A percentile compares a stretch with the other conserved stretches of the same genome.
These are phyloP conservation scores for Paraphoma chrysanthemicola DNA, from an alignment of 2,329 filamentous ascomycete genomes.

Conservation along the genomic window DNA sequence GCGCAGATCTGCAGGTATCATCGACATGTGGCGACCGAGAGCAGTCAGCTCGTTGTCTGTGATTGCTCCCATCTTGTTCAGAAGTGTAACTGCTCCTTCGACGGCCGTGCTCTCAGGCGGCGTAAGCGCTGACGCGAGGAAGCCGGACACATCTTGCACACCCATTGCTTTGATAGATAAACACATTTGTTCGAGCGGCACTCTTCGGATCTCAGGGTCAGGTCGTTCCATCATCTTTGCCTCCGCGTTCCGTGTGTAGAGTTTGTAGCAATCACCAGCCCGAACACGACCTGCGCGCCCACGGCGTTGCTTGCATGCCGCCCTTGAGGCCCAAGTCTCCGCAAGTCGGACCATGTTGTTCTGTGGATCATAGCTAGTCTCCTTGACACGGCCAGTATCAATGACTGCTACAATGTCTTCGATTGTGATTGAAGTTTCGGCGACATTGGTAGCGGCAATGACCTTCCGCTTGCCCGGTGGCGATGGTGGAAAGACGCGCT, in stretches of 20 bases:
- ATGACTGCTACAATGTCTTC: constrained; percentile 97
- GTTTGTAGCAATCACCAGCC: constrained; percentile 90
- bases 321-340: constrained; percentile 93
- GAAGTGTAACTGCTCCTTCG: constrained; percentile 79
- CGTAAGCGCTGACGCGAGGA: constrained; percentile 85
- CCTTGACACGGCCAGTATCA: constrained; percentile 93
- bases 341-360: constrained; percentile 94
- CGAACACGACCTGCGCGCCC: constrained; percentile 93
- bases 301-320: constrained; percentile 91
- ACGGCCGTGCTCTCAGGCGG: constrained; percentile 87
- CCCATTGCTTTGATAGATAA: constrained; percentile 96
- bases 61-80: constrained; percentile 86
- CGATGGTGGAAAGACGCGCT: constrained; percentile 79
- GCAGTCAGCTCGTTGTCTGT: constrained; percentile 87
- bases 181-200: constrained; percentile 92
- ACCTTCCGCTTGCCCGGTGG: constrained; percentile 87
- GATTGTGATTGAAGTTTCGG: constrained; percentile 98
- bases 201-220: constrained; percentile 90
- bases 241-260: constrained; percentile 89
- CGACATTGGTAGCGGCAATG: constrained; percentile 94
- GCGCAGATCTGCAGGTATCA: constrained; percentile 91
- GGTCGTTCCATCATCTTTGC: constrained; percentile 83
- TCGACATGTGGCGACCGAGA: constrained; percentile 88
- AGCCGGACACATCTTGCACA: constrained; percentile 78
- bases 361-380: constrained; percentile 89